Conservation (phyloP, 108 stramenopile species). For the Nannochloropsis oceanica region DNA sequence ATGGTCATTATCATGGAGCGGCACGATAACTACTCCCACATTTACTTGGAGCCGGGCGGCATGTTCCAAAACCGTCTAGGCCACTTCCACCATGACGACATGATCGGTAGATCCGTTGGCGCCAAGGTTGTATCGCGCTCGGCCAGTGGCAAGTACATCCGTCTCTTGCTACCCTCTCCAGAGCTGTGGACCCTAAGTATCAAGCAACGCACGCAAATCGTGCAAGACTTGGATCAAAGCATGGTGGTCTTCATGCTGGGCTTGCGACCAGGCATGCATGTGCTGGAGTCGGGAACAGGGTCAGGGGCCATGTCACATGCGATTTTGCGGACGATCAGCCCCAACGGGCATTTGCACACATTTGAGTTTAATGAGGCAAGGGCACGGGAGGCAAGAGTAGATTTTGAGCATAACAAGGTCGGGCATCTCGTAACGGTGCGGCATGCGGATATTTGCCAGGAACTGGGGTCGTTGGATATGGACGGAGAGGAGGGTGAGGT, state of each 20-base stretch:
- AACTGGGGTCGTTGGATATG: not conserved
- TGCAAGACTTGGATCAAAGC: slow-evolving; percentile 36
- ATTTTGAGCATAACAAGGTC: slow-evolving; percentile 24
- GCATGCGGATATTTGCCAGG: slow-evolving; percentile 27
- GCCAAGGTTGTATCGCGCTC: slow-evolving; percentile 18
- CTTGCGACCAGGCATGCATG: slow-evolving; percentile 28
- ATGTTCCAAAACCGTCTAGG: slow-evolving; percentile 33
- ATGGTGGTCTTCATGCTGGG: slow-evolving; percentile 35
- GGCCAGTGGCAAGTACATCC: slow-evolving; percentile 24
- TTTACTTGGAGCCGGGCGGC: slow-evolving; percentile 7
- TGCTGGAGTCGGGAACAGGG: slow-evolving; percentile 34
- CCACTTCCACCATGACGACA: slow-evolving; percentile 36
- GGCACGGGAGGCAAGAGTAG: slow-evolving; percentile 20
- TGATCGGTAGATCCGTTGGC: slow-evolving; percentile 33
- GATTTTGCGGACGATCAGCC: slow-evolving; percentile 33
- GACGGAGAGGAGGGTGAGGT: not conserved
- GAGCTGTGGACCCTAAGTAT: slow-evolving; percentile 36
- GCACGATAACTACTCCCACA: slow-evolving; percentile 19
- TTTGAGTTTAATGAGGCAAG: slow-evolving; percentile 36
- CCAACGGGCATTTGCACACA: slow-evolving; percentile 33
- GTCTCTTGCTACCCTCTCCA: slow-evolving; percentile 30
- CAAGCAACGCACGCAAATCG: slow-evolving; percentile 37
- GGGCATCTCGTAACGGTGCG: slow-evolving; percentile 24
- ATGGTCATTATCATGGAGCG: slow-evolving; percentile 34
- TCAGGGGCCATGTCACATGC: slow-evolving; percentile 36